phyloP scores from a whole-genome alignment of 768 basidiomycete species.

The Leucocoprinus birnbaumii region DNA sequence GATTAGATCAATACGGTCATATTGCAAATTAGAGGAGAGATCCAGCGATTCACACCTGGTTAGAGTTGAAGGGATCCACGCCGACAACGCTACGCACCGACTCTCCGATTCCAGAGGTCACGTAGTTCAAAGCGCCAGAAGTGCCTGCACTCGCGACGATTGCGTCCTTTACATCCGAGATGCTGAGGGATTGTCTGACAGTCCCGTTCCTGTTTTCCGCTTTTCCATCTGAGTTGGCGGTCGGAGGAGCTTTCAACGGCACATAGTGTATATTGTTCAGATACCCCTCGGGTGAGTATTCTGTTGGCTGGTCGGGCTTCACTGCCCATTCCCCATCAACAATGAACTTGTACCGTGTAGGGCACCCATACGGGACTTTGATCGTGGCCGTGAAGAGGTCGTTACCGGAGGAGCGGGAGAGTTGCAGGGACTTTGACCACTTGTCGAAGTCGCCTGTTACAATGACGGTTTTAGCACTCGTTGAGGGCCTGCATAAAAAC shows the following conservation, averaged over 20 bases:
- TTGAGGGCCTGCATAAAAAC: slow-evolving; percentile 48
- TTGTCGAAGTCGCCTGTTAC: slow-evolving; percentile 80
- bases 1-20: not conserved
- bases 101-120: slow-evolving; percentile 36
- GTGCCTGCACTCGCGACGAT: slow-evolving; percentile 36
- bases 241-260: slow-evolving; percentile 35
- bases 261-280: slow-evolving; percentile 65
- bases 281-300: slow-evolving; percentile 60
- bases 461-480: slow-evolving; percentile 54
- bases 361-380: slow-evolving; percentile 58
- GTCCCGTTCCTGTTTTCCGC: slow-evolving; percentile 15
- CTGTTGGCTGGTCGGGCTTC: slow-evolving; percentile 52
- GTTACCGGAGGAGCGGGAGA: slow-evolving; percentile 19
- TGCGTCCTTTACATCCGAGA: slow-evolving; percentile 34
- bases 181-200: slow-evolving; percentile 25
- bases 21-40: not conserved
- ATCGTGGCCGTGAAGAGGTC: slow-evolving; percentile 54
- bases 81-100: slow-evolving; percentile 35
- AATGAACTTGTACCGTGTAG: slow-evolving; percentile 74
- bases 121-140: slow-evolving; percentile 33
- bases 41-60: slow-evolving; percentile 24
- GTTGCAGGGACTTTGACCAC: slow-evolving; percentile 13
- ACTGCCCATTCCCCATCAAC: slow-evolving; percentile 71
- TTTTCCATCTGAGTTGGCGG: not conserved
- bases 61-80: slow-evolving; percentile 35